Base-by-base conservation (phyloP, 2,329 filamentous ascomycete genomes). In the Pseudogymnoascus sp. region DNA sequence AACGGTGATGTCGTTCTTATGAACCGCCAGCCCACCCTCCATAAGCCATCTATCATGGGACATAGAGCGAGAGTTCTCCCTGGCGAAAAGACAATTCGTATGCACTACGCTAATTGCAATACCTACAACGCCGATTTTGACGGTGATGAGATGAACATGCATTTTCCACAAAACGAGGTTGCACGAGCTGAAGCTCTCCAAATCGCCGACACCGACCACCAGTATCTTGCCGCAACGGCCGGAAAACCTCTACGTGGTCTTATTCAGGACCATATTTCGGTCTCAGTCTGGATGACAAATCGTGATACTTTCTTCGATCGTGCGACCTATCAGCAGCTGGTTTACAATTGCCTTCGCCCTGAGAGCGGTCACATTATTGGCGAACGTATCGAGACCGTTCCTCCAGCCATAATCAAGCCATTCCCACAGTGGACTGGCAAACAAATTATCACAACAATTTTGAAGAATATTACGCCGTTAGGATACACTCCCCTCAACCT, bases 141-240 rank as follows among this genome's bases (percentile, higher is more conserved):
- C 71, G 94, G 94, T 74, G 94, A 99, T 72, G 94, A 99, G 75
- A 99, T 99, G 94, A 99, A 99, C 74, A 95, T 99, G 92, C 94
- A 99, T 76, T 97, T 99, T 71, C 94, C 94, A 1, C 94, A 99
- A 69, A 97, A 96, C 68, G 95, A 97, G 72, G 81, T 97, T 66
- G 94, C 94, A 13, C 84, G 94, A 68, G 90, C 93, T 1, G 94
- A 99, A 76, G 94, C 94, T 1, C 82, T 96, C 67, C 90, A 92
- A 67, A 87, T 99, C 69, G 94, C 94, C 37, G 93, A 97, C 72
- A 97, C 94, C 2, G 93, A 99, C 72, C 92, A 97, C 71, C 94
- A 99, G 70, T 99, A 99, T 72, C 83, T 99, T 36, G 96, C 92
- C 35, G 90, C 89, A 17, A 99, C 94, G 2, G 90, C 91, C 13